Conservation (phyloP, 2,329 filamentous ascomycete genomes). For the Talaromyces verruculosus region DNA sequence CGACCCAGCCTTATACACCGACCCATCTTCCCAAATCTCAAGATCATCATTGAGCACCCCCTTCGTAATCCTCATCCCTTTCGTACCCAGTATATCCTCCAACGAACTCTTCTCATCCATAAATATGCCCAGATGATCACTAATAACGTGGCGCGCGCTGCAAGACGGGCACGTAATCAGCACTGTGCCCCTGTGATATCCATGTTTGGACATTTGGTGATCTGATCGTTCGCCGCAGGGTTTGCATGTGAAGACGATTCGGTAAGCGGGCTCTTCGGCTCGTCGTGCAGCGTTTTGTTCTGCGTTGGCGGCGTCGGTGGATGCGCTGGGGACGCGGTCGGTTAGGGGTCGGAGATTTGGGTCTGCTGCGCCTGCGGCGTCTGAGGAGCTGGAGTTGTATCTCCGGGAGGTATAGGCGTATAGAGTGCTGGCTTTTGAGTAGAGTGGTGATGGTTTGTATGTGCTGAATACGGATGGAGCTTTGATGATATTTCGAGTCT, state of each 20-base stretch:
- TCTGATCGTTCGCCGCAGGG: conserved; percentile 77
- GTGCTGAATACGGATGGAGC: conserved; percentile 2
- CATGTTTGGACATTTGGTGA: conserved; percentile 88
- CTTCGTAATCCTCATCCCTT: conserved; percentile 71
- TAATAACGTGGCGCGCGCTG: conserved; percentile 84
- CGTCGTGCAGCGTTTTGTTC: conserved; percentile 40
- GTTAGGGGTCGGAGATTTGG: conserved; percentile 35
- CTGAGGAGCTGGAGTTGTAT: conserved; percentile 37
- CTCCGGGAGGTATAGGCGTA: conserved; percentile 24
- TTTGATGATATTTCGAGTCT: conserved; percentile 23
- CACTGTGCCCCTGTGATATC: conserved; percentile 86
- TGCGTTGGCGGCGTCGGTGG: conserved; percentile 35
- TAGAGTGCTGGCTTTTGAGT: conserved; percentile 2
- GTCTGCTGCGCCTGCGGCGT: conserved; percentile 25
- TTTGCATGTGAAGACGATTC: conserved; percentile 88
- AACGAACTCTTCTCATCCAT: conserved; percentile 44
- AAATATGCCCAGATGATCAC: conserved; percentile 74
- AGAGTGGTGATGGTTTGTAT: conserved; percentile 5
- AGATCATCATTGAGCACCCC: conserved; percentile 80
- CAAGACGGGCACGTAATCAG: conserved; percentile 86
- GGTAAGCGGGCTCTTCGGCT: conserved; percentile 67
- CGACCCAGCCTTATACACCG: conserved; percentile 35
- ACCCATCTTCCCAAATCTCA: conserved; percentile 84
- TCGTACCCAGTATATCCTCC: conserved; percentile 44
- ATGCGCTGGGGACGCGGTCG: conserved; percentile 29